Evolutionary conservation across 2,329 filamentous ascomycete species (phyloP), one percentile per base, ranked within the genome.

Genomic region (Pseudopithomyces maydicus): DNA sequence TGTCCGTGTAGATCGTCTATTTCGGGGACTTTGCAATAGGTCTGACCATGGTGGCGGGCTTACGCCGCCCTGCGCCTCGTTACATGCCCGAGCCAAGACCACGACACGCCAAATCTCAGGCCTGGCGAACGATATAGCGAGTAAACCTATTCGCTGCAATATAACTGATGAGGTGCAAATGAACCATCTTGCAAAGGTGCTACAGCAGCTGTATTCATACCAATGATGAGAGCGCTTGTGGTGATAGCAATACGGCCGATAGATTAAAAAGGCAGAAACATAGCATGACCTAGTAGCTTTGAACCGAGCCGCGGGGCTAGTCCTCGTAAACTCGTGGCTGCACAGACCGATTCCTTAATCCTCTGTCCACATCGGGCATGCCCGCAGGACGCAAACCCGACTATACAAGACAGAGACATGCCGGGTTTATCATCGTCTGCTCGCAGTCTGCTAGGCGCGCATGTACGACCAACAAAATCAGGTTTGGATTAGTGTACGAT

Each of bases 291-390:
- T 47, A 6, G 8, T 10, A 22, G n/a, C 0, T 10, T 6, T 22
- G 6, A 47, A n/a, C 33, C 51, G 41, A 8, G 15, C 6, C 35
- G 41, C 19, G 43, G 44, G 44, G 43, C 23, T 12, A 48, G 11
- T n/a, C 33, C 44, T 32, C 39, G n/a, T 41, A 47, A 29, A 22
- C 46, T 47, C 51, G 32, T 47, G 56, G 46, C 46, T 17, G 46
- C 56, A 52, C 50, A 39, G 50, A 50, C 36, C 2, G 14, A 41
- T 29, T 47, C 23, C 42, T 26, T 39, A 20, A 41, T 49, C 36
- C 26, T 47, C 15, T 10, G 44, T 51, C 52, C 52, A 46, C 47
- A 54, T 52, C 17, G 26, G 56, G 56, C 15, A 52, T 46, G 41
- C 38, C 17, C 47, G 23, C 46, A 46, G 19, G n/a, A 33, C n/a